Conservation (phyloP, 2,329 filamentous ascomycete species). For the Pestalotiopsis sp. region DNA sequence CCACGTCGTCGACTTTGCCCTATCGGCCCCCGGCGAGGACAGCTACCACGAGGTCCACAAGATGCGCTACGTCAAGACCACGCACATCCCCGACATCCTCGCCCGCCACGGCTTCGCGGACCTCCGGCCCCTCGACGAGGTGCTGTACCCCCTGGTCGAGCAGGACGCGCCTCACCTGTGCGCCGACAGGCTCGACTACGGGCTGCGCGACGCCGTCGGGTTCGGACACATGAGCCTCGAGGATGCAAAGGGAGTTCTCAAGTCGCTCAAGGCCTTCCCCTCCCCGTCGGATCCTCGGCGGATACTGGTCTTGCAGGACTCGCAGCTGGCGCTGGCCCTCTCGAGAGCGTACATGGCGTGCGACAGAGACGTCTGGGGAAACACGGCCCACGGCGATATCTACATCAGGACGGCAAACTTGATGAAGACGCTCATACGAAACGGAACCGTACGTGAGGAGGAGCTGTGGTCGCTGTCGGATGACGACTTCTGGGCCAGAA, state of each 20-base stretch:
- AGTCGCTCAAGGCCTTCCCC: conserved; percentile 31
- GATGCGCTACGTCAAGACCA: conserved; percentile 33
- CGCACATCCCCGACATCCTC: conserved; percentile 34
- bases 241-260: conserved; percentile 28
- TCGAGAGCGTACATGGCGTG: conserved; percentile 33
- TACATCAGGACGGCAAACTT: conserved; percentile 33
- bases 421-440: conserved; percentile 25
- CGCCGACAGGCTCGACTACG: conserved; percentile 41
- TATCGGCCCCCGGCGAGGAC: conserved; percentile 35
- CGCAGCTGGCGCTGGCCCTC: conserved; percentile 29
- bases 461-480: conserved; percentile 36
- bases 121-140: conserved; percentile 34
- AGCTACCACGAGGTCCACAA: conserved; percentile 44
- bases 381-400: conserved; percentile 35
- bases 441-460: conserved; percentile 28
- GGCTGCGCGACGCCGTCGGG: conserved; percentile 35
- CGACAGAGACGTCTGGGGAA: conserved; percentile 39
- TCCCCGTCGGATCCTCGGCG: conserved; percentile 23
- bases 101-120: conserved; percentile 30
- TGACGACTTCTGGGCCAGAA: conserved; percentile 34
- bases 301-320: conserved; percentile 33
- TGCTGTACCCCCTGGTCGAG: conserved; percentile 39
- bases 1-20: conserved; percentile 39
- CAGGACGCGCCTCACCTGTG: conserved; percentile 38
- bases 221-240: conserved; percentile 32